phyloP scores from a whole-genome alignment of 2,329 filamentous ascomycete genomes.

The Aspergillus pseudoviridinutans region DNA sequence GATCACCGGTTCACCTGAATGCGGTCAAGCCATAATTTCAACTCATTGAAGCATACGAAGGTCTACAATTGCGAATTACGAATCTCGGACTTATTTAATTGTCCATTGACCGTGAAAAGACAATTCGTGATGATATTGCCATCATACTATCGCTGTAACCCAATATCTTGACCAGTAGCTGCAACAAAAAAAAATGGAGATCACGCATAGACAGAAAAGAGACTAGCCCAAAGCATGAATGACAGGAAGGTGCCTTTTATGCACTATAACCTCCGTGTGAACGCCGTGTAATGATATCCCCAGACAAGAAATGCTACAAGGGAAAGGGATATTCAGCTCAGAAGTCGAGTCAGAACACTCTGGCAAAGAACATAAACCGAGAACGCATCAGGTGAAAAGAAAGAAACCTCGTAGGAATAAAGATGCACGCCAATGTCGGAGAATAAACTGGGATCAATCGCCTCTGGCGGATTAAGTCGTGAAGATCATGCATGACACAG shows the following conservation, averaged over 20 bases:
- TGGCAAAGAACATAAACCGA: background rate
- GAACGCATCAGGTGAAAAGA: background rate
- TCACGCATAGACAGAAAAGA: background rate
- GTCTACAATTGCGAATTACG: too few relatives aligned
- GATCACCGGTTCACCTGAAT: background rate
- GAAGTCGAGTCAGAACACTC: background rate
- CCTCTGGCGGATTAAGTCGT: background rate
- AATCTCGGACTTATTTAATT: background rate
- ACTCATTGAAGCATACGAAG: too few relatives aligned
- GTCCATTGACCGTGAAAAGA: background rate
- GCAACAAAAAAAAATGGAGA: background rate
- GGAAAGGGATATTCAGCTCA: background rate
- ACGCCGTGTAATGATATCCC: background rate
- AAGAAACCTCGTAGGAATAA: background rate
- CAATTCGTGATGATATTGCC: background rate
- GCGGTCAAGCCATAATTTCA: background rate
- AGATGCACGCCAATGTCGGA: background rate
- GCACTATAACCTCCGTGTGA: background rate
- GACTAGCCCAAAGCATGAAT: background rate
- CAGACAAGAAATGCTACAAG: background rate
- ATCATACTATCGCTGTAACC: background rate
- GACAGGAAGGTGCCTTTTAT: background rate
- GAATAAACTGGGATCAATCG: background rate
- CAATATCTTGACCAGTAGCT: background rate
- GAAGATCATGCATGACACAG: conserved; percentile 1